A percentile compares a stretch with the other conserved stretches of the same genome.
phyloP scores from a whole-genome alignment of 73 alveolate species.

The Paramecium bursaria region DNA sequence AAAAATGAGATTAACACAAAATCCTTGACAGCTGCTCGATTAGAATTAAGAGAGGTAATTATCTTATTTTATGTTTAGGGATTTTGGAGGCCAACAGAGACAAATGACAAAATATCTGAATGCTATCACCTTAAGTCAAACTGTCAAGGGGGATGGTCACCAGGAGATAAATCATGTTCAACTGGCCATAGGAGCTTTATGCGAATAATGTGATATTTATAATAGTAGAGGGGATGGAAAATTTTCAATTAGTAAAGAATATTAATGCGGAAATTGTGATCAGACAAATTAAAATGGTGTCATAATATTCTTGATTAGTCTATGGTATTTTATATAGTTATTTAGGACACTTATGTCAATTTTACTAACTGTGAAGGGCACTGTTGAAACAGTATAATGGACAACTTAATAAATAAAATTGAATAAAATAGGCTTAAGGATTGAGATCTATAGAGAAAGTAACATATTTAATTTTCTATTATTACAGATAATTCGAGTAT shows the following conservation, averaged over 20 bases:
- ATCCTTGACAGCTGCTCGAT: not conserved
- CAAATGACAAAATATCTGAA: not conserved
- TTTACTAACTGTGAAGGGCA: conserved; percentile 21
- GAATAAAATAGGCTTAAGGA: not conserved
- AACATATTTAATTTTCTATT: not conserved
- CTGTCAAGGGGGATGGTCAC: conserved; percentile 60
- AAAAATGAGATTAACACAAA: conserved; percentile 25
- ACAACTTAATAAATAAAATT: not conserved
- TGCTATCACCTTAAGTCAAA: conserved; percentile 17
- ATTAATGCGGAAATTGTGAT: conserved; percentile 44
- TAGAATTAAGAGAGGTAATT: conserved; percentile 23
- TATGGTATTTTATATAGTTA: no score
- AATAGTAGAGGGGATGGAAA: not conserved
- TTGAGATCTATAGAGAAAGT: not conserved
- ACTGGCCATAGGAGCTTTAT: conserved; percentile 66
- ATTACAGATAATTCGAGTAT: not conserved
- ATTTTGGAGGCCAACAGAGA: conserved; percentile 9
- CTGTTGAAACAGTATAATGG: not conserved
- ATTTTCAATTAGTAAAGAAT: conserved; percentile 37
- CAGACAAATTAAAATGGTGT: not conserved
- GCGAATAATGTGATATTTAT: conserved; percentile 64
- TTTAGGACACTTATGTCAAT: conserved; percentile 57
- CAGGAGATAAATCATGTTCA: conserved; percentile 47
- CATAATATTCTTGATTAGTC: not conserved
- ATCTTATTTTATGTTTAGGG: not conserved